These are phyloP conservation scores for Crithidia fasciculata DNA, from an alignment of 208 protist species.

Conservation along the genomic window DNA sequence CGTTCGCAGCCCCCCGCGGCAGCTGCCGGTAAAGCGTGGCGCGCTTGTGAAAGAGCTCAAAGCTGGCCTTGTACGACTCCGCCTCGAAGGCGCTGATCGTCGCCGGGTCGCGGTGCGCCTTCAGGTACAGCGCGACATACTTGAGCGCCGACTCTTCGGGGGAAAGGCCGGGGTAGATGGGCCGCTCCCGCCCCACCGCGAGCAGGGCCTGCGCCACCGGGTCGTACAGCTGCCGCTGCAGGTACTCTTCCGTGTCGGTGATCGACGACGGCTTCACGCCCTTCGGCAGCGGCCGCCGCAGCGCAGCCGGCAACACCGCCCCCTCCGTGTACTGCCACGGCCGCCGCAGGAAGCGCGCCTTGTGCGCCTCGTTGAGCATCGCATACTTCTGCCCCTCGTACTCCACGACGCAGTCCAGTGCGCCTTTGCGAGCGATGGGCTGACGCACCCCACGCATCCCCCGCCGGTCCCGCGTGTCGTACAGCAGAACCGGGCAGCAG, in stretches of 20 bases:
- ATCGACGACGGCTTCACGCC: constrained; percentile 20
- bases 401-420: constrained; percentile 60
- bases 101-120: constrained; percentile 67
- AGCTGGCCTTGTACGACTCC: constrained; percentile 69
- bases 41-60: constrained; percentile 62
- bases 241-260: constrained; percentile 73
- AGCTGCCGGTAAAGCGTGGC: constrained; percentile 62
- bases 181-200: constrained; percentile 66
- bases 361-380: constrained; percentile 55
- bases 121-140: constrained; percentile 90
- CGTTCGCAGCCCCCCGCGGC: background rate
- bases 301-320: constrained; percentile 61
- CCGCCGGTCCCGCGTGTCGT: constrained; percentile 79
- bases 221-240: constrained; percentile 88
- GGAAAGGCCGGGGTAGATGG: constrained; percentile 84
- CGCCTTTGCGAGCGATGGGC: constrained; percentile 72
- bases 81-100: constrained; percentile 70
- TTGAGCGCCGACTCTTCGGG: constrained; percentile 88
- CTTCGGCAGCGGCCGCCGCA: constrained; percentile 71
- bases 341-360: constrained; percentile 70
- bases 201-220: constrained; percentile 80
- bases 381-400: constrained; percentile 85
- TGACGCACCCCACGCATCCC: constrained; percentile 83
- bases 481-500: constrained; percentile 92
- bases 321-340: constrained; percentile 87